phyloP scores from a whole-genome alignment of 73 alveolate species.

The Paramecium primaurelia region DNA sequence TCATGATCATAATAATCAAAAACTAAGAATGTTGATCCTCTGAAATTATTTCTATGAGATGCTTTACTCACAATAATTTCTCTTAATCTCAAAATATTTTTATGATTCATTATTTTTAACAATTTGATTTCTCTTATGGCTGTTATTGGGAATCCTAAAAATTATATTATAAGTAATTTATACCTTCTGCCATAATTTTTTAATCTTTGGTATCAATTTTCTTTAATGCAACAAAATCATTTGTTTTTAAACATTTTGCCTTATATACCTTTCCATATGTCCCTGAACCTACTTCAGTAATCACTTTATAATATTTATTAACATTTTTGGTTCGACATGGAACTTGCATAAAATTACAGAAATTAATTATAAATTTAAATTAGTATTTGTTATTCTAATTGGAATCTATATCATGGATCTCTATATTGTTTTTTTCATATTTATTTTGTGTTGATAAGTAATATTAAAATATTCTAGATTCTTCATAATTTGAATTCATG shows the following conservation, averaged over 20 bases:
- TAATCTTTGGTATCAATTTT: constrained; percentile 83
- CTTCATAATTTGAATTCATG: background rate
- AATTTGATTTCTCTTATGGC: constrained; percentile 95
- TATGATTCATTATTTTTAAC: constrained; percentile 88
- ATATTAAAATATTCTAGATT: background rate
- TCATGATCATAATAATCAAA: constrained; percentile 96
- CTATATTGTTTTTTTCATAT: background rate
- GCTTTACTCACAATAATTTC: constrained; percentile 86
- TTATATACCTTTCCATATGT: constrained; percentile 95
- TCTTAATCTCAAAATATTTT: constrained; percentile 84
- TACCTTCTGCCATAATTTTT: constrained; percentile 76
- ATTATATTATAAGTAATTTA: background rate
- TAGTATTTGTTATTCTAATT: background rate
- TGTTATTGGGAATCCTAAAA: constrained; percentile 91
- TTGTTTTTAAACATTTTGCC: constrained; percentile 77
- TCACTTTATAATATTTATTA: constrained; percentile 53
- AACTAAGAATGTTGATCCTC: constrained; percentile 92
- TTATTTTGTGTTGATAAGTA: background rate
- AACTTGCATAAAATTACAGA: background rate
- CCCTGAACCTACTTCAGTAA: constrained; percentile 87
- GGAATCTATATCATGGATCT: background rate
- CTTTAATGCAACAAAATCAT: constrained; percentile 88
- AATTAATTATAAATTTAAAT: background rate
- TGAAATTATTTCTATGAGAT: constrained; percentile 68
- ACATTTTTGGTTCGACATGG: constrained; percentile 57